Base-by-base conservation (phyloP, 495 filamentous ascomycete species). In the Clohesyomyces aquaticus region DNA sequence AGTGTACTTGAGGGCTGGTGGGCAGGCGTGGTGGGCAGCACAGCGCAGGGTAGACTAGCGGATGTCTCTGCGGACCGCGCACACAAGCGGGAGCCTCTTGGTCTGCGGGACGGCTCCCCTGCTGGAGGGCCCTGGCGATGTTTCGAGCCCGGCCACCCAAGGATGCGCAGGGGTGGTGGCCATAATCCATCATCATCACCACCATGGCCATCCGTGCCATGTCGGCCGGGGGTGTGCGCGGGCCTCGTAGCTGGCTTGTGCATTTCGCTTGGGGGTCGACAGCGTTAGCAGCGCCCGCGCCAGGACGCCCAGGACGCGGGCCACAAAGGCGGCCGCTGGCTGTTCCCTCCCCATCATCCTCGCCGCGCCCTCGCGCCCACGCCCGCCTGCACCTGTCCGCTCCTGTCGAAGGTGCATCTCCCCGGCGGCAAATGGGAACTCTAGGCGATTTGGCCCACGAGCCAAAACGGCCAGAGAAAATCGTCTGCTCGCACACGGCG, bases 381-480 rank as follows among this genome's bases (percentile, higher is more conserved):
- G 4, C 38, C 46, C 23, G 22, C 21, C 35, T 18, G 23, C 32
- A 57, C 22, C 41, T n/a, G 26, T 11, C 25, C 16, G 26, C 21
- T n/a, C 22, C 19, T 25, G 18, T 6, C 25, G n/a, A 6, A 41
- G 35, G 35, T 35, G 45, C 14, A 6, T 26, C 23, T 27, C 21
- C 52, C 53, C 61, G 29, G 60, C 56, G 66, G 61, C 69, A 68
- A 71, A 68, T 71, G 60, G 65, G 56, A 68, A 25, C 28, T 28
- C 65, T 14, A 3, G 48, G 10, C 41, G 12, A 49, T 32, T 25
- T 28, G 11, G 10, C 10, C 55, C 55, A 26, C 35, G 35, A n/a
- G 9, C n/a, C n/a, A n/a, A n/a, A n/a, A n/a, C n/a, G n/a, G n/a
- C n/a, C n/a, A n/a, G n/a, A n/a, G n/a, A n/a, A n/a, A n/a, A n/a